A percentile compares a stretch with the other conserved stretches of the same genome.
phyloP scores from a whole-genome alignment of 371 early-diverging fungal genomes.

The Chytridium lagenaria region DNA sequence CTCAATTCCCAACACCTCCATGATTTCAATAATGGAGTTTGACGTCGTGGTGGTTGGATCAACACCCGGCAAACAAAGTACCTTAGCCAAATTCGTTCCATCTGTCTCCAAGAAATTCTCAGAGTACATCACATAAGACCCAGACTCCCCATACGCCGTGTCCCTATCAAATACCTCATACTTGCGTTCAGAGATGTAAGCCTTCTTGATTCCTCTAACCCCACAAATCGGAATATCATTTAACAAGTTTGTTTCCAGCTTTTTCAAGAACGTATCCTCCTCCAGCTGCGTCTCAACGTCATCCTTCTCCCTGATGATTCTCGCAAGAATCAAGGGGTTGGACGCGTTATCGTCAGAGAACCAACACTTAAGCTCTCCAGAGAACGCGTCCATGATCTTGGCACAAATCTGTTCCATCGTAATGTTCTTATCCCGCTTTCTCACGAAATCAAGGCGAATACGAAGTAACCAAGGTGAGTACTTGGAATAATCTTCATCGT shows the following conservation, averaged over 20 bases:
- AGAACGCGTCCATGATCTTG: slow-evolving; percentile 68
- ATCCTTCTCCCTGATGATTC: slow-evolving; percentile 70
- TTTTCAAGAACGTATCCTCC: slow-evolving; percentile 91
- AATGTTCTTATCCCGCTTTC: slow-evolving; percentile 91
- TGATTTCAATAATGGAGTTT: slow-evolving; percentile 94
- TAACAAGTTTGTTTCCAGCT: slow-evolving; percentile 85
- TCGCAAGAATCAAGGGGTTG: slow-evolving; percentile 88
- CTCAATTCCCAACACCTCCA: slow-evolving; percentile 97
- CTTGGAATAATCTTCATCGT: slow-evolving; percentile 66
- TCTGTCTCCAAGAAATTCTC: slow-evolving; percentile 97
- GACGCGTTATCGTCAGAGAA: slow-evolving; percentile 94
- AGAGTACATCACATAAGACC: slow-evolving; percentile 70
- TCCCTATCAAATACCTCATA: slow-evolving; percentile 24
- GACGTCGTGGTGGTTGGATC: slow-evolving; percentile 84
- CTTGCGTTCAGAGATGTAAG: slow-evolving; percentile 89
- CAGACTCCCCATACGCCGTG: slow-evolving; percentile 58
- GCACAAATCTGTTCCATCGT: slow-evolving; percentile 79
- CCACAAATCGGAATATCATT: slow-evolving; percentile 90
- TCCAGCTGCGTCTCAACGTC: slow-evolving; percentile 61
- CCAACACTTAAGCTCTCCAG: slow-evolving; percentile 80
- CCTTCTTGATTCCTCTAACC: slow-evolving; percentile 87
- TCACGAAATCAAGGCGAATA: slow-evolving; percentile 82
- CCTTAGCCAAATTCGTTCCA: slow-evolving; percentile 92
- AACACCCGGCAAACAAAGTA: slow-evolving; percentile 86
- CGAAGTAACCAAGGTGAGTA: slow-evolving; percentile 97